Base-by-base conservation (phyloP, 177 flowering plant genomes). In the Vitis hybrid region DNA sequence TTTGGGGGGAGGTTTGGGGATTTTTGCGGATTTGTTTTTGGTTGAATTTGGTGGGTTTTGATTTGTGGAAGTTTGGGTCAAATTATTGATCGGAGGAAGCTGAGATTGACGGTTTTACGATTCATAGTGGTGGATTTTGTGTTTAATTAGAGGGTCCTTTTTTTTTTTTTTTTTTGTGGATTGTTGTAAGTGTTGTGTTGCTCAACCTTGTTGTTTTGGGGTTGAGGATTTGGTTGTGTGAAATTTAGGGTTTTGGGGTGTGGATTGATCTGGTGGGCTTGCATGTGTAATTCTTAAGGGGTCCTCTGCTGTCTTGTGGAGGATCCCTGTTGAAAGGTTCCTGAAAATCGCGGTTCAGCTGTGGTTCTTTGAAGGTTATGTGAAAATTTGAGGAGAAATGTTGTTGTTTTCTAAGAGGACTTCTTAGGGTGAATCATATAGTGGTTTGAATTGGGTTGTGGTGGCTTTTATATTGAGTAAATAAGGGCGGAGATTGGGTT, bases 231-330 rank as follows among this genome's bases (percentile, higher is more conserved):
- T 40, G 27, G 48, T 60, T 13, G 30, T 62, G 35, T 9, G 48
- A n/a, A 6, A 56, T 10, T 8, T 15, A 58, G 67, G 32, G 30
- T 51, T 40, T 52, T 19, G 2, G 64, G 51, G 49, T 52, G 32
- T 59, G 67, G 11, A 72, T 74, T 66, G 76, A 76, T 77, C 76
- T 70, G 62, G 70, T 70, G 76, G 62, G 66, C 65, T 63, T 77
- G 77, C 78, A 81, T 85, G 85, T 77, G 52, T 74, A 66, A 73
- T 51, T 67, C 60, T 57, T 72, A 72, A 77, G 86, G 88, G 87
- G 78, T 87, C 83, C 85, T 85, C 83, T 82, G 81, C 83, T 30
- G 21, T 46, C 70, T 30, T 72, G 88, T 81, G 65, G 89, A 85
- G 91, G 87, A 87, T 87, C 89, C 91, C 85, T 74, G 76, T 78